A percentile compares a stretch with the other conserved stretches of the same genome.
Conservation (phyloP, 331 rosid species). For the Quercus lobata region DNA sequence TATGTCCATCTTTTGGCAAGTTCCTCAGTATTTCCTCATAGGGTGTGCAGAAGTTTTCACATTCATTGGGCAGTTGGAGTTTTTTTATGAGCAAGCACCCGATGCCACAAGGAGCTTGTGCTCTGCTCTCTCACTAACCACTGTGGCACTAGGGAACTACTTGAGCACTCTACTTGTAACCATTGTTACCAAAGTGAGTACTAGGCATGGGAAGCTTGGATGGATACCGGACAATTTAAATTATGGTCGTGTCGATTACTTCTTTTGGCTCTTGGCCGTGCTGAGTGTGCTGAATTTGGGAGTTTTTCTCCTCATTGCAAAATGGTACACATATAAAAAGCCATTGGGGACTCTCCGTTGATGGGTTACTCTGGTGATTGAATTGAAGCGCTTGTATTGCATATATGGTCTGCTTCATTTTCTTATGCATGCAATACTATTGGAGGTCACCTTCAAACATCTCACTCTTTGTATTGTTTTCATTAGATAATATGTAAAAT, state of each 20-base stretch:
- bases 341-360: slow-evolving; percentile 48
- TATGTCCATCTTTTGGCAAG: slow-evolving; percentile 53
- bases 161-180: slow-evolving; percentile 49
- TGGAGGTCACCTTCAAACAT: not conserved
- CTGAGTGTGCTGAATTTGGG: slow-evolving; percentile 54
- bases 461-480: not conserved
- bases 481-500: not conserved
- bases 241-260: slow-evolving; percentile 40
- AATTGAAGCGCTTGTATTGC: not conserved
- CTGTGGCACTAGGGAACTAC: slow-evolving; percentile 48
- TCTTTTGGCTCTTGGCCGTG: slow-evolving; percentile 42
- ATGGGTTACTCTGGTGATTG: slow-evolving; percentile 1
- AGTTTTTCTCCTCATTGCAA: slow-evolving; percentile 50
- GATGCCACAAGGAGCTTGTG: slow-evolving; percentile 53
- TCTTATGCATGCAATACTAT: not conserved
- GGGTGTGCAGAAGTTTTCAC: slow-evolving; percentile 56
- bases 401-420: not conserved
- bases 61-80: slow-evolving; percentile 49
- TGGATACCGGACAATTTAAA: slow-evolving; percentile 61
- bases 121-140: slow-evolving; percentile 53
- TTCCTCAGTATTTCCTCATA: slow-evolving; percentile 52
- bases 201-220: slow-evolving; percentile 34
- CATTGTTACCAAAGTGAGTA: slow-evolving; percentile 31
- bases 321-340: slow-evolving; percentile 58
- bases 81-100: slow-evolving; percentile 55